Percentiles rank a stretch among this genome's conserved stretches.
These are phyloP conservation scores for Saturnispora galanensis DNA, from an alignment of 805 yeast genomes.

Conservation along the genomic window DNA sequence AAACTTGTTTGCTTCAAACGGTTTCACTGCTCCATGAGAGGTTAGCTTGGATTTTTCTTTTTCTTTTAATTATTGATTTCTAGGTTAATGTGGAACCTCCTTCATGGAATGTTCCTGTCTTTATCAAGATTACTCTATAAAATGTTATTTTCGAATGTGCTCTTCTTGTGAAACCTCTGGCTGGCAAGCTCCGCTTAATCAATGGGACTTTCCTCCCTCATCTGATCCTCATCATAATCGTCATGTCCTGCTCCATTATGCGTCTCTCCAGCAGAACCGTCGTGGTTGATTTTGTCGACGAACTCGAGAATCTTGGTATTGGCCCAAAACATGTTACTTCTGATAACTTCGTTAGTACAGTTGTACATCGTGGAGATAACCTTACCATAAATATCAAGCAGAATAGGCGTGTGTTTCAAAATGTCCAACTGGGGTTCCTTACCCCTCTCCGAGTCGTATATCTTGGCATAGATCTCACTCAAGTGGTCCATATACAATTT, in stretches of 20 bases:
- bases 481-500: constrained; percentile 1
- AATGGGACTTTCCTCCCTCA: no score
- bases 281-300: neutral
- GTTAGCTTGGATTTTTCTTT: neutral
- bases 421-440: constrained; percentile 1
- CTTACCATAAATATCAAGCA: constrained; percentile 3
- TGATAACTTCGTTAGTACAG: constrained; percentile 1
- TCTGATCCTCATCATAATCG: no score
- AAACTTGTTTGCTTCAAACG: constrained; percentile 54
- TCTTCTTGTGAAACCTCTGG: no score
- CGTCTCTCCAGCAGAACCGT: no score
- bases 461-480: neutral
- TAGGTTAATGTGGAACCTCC: no score
- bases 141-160: neutral
- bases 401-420: neutral
- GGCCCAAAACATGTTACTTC: constrained; percentile 3
- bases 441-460: neutral
- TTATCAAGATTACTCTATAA: neutral
- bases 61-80: neutral
- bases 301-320: neutral
- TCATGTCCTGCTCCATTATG: no score
- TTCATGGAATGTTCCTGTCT: no score
- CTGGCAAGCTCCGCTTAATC: no score
- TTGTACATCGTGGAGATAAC: constrained; percentile 2
- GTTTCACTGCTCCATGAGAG: constrained; percentile 45